Base-by-base conservation (phyloP, 1,284 basidiomycete species). In the Apiotrichum laibachii region DNA sequence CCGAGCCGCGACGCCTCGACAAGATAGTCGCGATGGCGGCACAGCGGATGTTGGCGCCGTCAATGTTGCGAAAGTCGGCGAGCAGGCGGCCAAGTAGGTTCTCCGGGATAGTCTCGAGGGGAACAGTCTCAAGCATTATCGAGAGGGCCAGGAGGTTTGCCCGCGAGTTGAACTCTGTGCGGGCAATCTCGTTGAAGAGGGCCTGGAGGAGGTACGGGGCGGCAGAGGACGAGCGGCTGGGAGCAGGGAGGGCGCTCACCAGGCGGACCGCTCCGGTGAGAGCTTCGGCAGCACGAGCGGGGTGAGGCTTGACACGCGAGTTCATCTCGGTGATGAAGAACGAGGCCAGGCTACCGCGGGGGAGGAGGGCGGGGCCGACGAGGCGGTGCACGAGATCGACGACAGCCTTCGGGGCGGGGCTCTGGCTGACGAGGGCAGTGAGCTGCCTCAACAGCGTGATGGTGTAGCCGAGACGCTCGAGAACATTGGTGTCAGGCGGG, bases 401-500 rank as follows among this genome's bases (percentile, higher is more conserved):
- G 13, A 68, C 54, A 5, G 37, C 18, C 5, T 48, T 44, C 7
- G 49, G 26, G n/a, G 40, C 33, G 5, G 37, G n/a, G 6, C 52
- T 22, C 40, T 50, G 59, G 16, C 52, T 47, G 2, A 63, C 49
- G 12, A 42, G 50, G 8, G 42, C 35, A 2, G 48, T 44, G 15
- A 60, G 56, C 53, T 72, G 72, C 13, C 71, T 67, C 34, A 71
- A 57, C 11, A 75, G 48, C 6, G 53, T 57, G 15, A 65, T 55
- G n/a, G 65, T 56, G 21, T 65, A 57, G 3, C 61, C 46, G 1
- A 71, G 64, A 15, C 66, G 57, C 12, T 75, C 73, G 2, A 71
- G 61, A 15, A 61, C 60, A 31, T 65, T 57, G 10, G 52, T 42
- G 6, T 59, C 57, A 2, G 57, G 54, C 5, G 59, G 55, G 3